Percentiles rank a stretch among this genome's conserved stretches.
Conservation (phyloP, 495 filamentous ascomycete genomes). For the Neurospora cerealis region DNA sequence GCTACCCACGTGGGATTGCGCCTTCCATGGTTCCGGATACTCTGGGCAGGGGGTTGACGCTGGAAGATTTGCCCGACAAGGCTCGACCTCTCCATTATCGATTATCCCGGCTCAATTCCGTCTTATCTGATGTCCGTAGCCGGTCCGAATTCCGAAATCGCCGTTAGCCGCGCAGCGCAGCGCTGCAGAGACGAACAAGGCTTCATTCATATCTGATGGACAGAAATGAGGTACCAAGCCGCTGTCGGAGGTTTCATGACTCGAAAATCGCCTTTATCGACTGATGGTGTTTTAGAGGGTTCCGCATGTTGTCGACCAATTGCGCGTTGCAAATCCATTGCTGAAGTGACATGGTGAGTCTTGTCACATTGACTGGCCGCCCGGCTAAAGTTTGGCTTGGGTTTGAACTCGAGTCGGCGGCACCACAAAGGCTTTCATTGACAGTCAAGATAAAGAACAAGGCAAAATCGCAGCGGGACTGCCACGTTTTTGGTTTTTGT, state of each 20-base stretch:
- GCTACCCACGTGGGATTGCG: neutral
- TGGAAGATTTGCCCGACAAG: neutral
- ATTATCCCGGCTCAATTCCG: neutral
- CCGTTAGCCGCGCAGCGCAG: neutral
- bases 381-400: neutral
- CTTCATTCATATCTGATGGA: neutral
- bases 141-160: neutral
- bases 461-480: neutral
- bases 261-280: neutral
- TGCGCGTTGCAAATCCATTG: neutral
- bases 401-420: neutral
- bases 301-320: neutral
- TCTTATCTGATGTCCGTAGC: neutral
- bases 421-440: neutral
- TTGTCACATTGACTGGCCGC: neutral
- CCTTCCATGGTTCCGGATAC: neutral
- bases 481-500: neutral
- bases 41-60: neutral
- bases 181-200: neutral
- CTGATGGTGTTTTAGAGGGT: neutral
- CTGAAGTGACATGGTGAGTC: neutral
- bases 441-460: neutral
- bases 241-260: neutral
- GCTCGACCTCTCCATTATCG: neutral
- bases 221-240: neutral